phyloP scores from a whole-genome alignment of 768 basidiomycete genomes.

The Lactarius deliciosus region DNA sequence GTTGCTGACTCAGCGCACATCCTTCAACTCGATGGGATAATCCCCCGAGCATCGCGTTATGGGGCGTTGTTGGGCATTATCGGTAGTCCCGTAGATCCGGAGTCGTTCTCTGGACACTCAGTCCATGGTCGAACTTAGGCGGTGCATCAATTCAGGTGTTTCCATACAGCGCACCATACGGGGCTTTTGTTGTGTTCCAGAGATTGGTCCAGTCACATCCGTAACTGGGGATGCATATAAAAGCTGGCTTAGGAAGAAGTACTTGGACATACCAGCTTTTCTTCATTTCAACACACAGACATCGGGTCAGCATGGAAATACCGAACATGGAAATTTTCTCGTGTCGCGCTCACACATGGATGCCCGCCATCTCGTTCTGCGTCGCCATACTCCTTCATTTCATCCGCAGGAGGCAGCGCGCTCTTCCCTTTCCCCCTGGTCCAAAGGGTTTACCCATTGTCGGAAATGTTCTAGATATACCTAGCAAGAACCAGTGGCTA shows the following conservation, averaged over 20 bases:
- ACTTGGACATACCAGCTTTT: neutral
- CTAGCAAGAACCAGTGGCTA: slow-evolving; percentile 28
- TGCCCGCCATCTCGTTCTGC: slow-evolving; percentile 5
- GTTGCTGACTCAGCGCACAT: neutral
- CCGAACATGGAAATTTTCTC: neutral
- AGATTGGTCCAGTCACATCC: no score
- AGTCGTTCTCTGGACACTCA: neutral
- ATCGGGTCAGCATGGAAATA: slow-evolving; percentile 1
- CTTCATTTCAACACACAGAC: neutral
- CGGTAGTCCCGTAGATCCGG: slow-evolving; percentile 2
- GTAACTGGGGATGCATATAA: slow-evolving; percentile 13
- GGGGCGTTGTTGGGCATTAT: neutral
- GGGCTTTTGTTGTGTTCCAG: neutral
- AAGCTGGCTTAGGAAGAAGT: neutral
- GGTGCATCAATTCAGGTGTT: neutral
- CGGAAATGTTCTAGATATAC: slow-evolving; percentile 32
- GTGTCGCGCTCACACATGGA: slow-evolving; percentile 1
- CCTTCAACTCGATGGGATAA: neutral
- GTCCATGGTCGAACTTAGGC: neutral
- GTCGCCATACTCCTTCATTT: neutral
- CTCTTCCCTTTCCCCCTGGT: slow-evolving; percentile 32
- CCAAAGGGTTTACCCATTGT: slow-evolving; percentile 30
- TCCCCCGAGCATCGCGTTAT: neutral
- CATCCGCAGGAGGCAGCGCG: slow-evolving; percentile 8
- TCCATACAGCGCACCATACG: neutral